Percentiles rank a stretch among this genome's conserved stretches.
phyloP scores from a whole-genome alignment of 2,329 filamentous ascomycete species.

The Epichloe sp. region DNA sequence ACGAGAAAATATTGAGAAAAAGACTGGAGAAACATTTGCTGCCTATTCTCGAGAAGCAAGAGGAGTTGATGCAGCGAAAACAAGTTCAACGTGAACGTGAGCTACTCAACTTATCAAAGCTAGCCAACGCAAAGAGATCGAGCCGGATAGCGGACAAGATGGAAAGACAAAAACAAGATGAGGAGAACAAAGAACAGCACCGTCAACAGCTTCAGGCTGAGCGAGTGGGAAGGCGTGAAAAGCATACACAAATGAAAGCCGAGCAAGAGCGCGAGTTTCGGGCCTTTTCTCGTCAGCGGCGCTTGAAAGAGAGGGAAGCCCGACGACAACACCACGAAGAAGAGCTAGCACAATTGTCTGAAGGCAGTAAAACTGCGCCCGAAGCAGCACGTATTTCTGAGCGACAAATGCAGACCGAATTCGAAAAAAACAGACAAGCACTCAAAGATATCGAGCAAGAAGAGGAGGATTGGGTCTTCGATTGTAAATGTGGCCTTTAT shows the following conservation, averaged over 20 bases:
- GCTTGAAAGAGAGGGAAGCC: conserved; percentile 72
- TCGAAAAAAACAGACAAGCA: conserved; percentile 66
- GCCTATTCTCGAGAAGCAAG: conserved; percentile 70
- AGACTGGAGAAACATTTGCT: conserved; percentile 66
- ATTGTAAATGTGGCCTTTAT: conserved; percentile 82
- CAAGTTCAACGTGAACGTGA: conserved; percentile 60
- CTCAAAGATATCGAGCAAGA: conserved; percentile 58
- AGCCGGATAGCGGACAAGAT: conserved; percentile 73
- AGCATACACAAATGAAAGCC: conserved; percentile 42
- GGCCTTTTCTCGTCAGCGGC: conserved; percentile 71
- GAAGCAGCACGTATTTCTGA: conserved; percentile 56
- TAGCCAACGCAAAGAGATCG: conserved; percentile 89
- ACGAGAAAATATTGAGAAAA: conserved; percentile 67
- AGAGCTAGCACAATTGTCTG: conserved; percentile 66
- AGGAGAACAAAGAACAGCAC: conserved; percentile 57
- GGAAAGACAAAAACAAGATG: conserved; percentile 64
- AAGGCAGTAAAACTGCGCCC: conserved; percentile 52
- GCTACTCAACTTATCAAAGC: conserved; percentile 65
- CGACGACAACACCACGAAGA: conserved; percentile 76
- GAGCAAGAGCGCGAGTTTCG: conserved; percentile 67
- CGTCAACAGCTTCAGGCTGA: conserved; percentile 38
- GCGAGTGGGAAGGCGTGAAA: conserved; percentile 51
- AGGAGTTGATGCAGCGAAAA: conserved; percentile 60
- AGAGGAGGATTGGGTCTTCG: conserved; percentile 85
- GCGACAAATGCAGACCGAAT: conserved; percentile 67